A percentile compares a stretch with the other conserved stretches of the same genome.
Conservation (phyloP, 345 rosid genomes). For the Excoecaria cochinchinensis region DNA sequence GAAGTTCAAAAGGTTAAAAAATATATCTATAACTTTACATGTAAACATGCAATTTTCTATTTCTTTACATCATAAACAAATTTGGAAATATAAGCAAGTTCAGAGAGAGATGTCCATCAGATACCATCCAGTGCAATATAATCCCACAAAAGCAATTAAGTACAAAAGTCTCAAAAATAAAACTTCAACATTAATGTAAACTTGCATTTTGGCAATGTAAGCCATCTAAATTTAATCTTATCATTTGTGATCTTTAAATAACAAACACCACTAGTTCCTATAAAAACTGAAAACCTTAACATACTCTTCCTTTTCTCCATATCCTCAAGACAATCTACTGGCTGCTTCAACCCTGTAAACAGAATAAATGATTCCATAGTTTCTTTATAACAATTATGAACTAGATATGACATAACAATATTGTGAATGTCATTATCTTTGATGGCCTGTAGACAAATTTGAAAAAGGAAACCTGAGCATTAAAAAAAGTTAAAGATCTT, state of each 20-base stretch:
- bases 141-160: background rate
- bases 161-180: background rate
- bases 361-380: slow-evolving; percentile 75
- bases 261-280: background rate
- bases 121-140: background rate
- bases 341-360: slow-evolving; percentile 63
- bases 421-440: slow-evolving; percentile 63
- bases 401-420: slow-evolving; percentile 77
- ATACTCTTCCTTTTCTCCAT: slow-evolving; percentile 85
- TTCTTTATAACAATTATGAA: slow-evolving; percentile 88
- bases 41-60: too few species aligned
- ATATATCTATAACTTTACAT: too few species aligned
- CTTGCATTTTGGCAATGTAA: background rate
- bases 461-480: slow-evolving; percentile 1
- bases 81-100: background rate
- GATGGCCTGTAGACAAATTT: slow-evolving; percentile 47
- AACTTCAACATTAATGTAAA: background rate
- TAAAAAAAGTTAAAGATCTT: too few species aligned
- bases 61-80: too few species aligned
- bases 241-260: background rate
- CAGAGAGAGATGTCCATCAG: background rate
- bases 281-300: slow-evolving; percentile 19
- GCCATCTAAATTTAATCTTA: background rate
- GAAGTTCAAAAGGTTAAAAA: too few species aligned
- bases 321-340: slow-evolving; percentile 59